These are phyloP conservation scores for Rosa persica DNA, from an alignment of 306 rosid species.

Conservation along the genomic window DNA sequence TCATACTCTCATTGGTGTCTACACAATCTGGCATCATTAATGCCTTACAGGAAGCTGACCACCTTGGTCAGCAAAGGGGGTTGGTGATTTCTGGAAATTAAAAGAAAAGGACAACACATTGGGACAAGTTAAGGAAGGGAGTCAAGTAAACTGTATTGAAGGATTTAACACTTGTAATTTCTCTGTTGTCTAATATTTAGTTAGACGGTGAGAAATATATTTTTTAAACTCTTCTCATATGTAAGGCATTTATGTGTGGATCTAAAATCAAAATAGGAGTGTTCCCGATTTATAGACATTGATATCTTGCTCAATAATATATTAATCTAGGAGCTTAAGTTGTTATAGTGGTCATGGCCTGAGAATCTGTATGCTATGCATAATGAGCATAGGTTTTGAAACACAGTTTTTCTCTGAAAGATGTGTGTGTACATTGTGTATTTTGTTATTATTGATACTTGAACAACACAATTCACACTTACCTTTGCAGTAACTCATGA, in stretches of 20 bases:
- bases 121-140: neutral
- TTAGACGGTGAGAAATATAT: neutral
- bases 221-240: neutral
- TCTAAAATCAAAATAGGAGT: neutral
- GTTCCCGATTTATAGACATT: neutral
- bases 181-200: neutral
- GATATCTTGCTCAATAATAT: neutral
- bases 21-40: neutral
- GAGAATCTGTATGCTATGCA: neutral
- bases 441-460: neutral
- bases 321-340: neutral
- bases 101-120: neutral
- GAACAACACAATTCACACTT: neutral
- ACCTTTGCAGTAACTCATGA: slow-evolving; percentile 7
- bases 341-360: slow-evolving; percentile 9
- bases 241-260: neutral
- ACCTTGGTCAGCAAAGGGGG: neutral
- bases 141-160: neutral
- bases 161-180: neutral
- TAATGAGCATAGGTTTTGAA: no score
- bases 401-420: neutral
- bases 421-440: neutral
- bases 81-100: neutral
- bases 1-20: neutral
- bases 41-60: no score